Evolutionary conservation across 1,284 basidiomycete genomes (phyloP), one percentile per base, ranked within the genome.

Genomic region (Marasmius tenuissimus): DNA sequence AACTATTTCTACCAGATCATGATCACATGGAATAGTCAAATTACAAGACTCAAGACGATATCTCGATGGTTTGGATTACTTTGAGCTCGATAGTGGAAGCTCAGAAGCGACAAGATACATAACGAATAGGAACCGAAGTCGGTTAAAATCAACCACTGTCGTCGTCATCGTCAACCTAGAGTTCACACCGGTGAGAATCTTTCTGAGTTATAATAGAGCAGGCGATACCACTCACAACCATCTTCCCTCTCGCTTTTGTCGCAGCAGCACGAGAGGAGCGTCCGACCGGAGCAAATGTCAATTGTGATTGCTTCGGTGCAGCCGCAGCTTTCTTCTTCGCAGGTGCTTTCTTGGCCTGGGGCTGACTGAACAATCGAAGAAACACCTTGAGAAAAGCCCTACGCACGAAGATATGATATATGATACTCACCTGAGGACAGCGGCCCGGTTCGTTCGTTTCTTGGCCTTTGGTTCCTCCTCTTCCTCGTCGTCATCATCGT

Each of bases 371-470:
- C 57, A 58, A 40, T 59, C 54, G 54, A 50, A 33, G 10, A 27
- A 27, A 4, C 27, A 27, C 27, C 27, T 56, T 56, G 34, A 33
- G 35, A 9, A 54, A 14, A 18, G n/a, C n/a, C 45, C 18, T 34
- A 45, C n/a, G 47, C 12, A 34, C 11, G 38, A 57, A 38, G 49
- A 42, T 64, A 57, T 68, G 72, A 65, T 22, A 58, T 57, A 57
- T 54, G 39, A 53, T 58, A 70, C 75, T 61, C 69, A 89, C 86
- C 84, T 89, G 42, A 88, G 70, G 10, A 88, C 81, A 11, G 88
- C 84, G 20, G 87, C 85, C 59, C 89, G 80, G 68, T 83, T 88
- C n/a, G 86, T 86, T 63, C 80, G 80, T 69, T 89, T 89, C 33
- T 75, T 67, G 4, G 82, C 72, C 50, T 80, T 81, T 3, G 77